Conservation (phyloP, 179 eudicot genomes). For the Gypsophila paniculata region DNA sequence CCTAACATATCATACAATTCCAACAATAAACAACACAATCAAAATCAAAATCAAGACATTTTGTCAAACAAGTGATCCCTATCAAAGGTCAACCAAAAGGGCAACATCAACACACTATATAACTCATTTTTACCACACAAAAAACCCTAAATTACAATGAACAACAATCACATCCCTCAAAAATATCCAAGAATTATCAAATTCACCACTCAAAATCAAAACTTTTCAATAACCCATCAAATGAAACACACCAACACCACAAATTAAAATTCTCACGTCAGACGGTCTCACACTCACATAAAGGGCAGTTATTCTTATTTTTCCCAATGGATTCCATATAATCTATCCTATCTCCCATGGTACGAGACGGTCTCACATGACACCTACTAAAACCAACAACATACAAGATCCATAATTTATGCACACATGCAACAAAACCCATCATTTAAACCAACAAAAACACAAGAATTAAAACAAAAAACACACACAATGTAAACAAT, state of each 20-base stretch:
- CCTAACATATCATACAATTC: not conserved
- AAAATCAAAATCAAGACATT: conserved; percentile 15
- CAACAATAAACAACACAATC: conserved; percentile 12
- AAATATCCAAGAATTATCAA: conserved; percentile 15
- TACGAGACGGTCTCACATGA: too few species aligned
- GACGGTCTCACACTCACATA: too few species aligned
- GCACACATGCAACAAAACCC: conserved; percentile 29
- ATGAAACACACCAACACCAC: not conserved
- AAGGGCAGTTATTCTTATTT: too few species aligned
- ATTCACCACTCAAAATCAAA: conserved; percentile 9
- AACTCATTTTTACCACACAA: conserved; percentile 20
- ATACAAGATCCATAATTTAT: conserved; percentile 31
- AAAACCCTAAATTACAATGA: conserved; percentile 39
- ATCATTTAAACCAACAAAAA: not conserved
- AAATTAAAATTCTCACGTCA: too few species aligned
- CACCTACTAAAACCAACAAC: not conserved
- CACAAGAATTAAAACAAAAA: conserved; percentile 14
- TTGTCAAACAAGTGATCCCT: conserved; percentile 22
- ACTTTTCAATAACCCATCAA: conserved; percentile 19
- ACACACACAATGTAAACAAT: conserved; percentile 16
- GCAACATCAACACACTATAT: conserved; percentile 45
- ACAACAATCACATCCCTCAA: conserved; percentile 53
- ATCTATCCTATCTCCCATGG: too few species aligned
- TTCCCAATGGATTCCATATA: too few species aligned
- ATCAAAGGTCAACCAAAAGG: conserved; percentile 47